Evolutionary conservation across 2,329 filamentous ascomycete species (phyloP).

Genomic region (Podosphaera aphanis): DNA sequence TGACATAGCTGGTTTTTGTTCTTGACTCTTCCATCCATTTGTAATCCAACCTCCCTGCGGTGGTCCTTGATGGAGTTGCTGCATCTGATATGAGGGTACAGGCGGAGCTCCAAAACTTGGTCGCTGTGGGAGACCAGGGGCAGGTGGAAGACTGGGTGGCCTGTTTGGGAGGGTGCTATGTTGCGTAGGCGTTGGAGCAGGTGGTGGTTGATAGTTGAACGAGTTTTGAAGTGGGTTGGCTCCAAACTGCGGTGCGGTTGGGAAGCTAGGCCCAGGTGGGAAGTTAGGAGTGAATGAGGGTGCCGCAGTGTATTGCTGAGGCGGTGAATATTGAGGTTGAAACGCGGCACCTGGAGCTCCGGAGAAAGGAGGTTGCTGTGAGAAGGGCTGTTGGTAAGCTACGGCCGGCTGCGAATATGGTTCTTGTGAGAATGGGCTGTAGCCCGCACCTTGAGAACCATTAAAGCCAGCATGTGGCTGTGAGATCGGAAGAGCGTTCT

Average conservation of each 20-base stretch:
- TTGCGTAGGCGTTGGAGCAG: conserved; percentile 18
- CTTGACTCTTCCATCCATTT: conserved; percentile 17
- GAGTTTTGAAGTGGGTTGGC: conserved; percentile 19
- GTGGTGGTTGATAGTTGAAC: conserved; percentile 21
- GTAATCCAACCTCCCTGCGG: conserved; percentile 16
- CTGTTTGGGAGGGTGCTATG: conserved; percentile 22
- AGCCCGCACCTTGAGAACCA: conserved; percentile 14
- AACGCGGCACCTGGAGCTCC: conserved; percentile 14
- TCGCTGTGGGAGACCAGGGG: conserved; percentile 34
- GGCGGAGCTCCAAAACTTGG: conserved; percentile 30
- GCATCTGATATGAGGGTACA: conserved; percentile 25
- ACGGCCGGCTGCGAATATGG: conserved; percentile 17
- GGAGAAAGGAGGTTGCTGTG: conserved; percentile 16
- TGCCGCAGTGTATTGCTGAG: conserved; percentile 14
- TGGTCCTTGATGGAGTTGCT: conserved; percentile 30
- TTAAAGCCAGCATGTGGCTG: conserved; percentile 11
- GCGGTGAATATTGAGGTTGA: conserved; percentile 16
- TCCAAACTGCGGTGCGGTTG: conserved; percentile 16
- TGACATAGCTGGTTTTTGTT: conserved; percentile 18
- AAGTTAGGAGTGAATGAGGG: conserved; percentile 13
- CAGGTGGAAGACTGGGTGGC: conserved; percentile 29
- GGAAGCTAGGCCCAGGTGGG: conserved; percentile 6
- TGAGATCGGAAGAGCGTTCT: conserved; percentile 16
- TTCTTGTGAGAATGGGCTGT: conserved; percentile 17
- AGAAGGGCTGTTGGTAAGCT: conserved; percentile 21